Percentiles rank a stretch among this genome's conserved stretches.
These are phyloP conservation scores for Ogataea allantospora DNA, from an alignment of 805 yeast species.

Conservation along the genomic window DNA sequence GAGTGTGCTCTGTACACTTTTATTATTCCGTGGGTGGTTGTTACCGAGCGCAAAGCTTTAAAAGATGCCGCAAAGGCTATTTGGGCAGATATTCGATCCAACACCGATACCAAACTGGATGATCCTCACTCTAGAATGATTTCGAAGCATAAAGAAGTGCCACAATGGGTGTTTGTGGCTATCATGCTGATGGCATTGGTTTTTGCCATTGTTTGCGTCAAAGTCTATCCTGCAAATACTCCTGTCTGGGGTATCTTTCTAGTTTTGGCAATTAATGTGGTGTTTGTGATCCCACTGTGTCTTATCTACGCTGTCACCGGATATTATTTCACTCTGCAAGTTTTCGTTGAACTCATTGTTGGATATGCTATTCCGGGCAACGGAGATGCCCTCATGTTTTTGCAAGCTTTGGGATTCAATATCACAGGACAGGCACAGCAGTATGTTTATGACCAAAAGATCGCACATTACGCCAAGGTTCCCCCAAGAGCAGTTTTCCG, in stretches of 20 bases:
- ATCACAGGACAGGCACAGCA: conserved; percentile 53
- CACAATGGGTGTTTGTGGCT: conserved; percentile 65
- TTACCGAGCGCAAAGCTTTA: conserved; percentile 35
- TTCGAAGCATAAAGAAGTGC: conserved; percentile 62
- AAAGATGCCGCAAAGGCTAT: conserved; percentile 39
- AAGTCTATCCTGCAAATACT: conserved; percentile 48
- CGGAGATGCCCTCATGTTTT: conserved; percentile 60
- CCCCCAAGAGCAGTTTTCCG: conserved; percentile 61
- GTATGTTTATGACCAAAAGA: conserved; percentile 55
- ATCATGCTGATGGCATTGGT: conserved; percentile 46
- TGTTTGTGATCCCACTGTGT: conserved; percentile 60
- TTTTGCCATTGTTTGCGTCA: conserved; percentile 39
- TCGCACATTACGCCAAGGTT: conserved; percentile 63
- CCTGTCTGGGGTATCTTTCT: conserved; percentile 65
- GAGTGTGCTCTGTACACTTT: conserved; percentile 64
- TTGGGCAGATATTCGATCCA: conserved; percentile 20
- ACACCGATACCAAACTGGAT: conserved; percentile 27
- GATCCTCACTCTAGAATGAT: conserved; percentile 43
- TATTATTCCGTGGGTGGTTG: conserved; percentile 1
- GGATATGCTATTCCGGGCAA: conserved; percentile 65
- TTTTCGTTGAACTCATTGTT: conserved; percentile 59
- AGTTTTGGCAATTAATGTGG: conserved; percentile 51
- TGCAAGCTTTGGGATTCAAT: conserved; percentile 59
- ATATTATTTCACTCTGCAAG: conserved; percentile 56
- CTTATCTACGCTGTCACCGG: conserved; percentile 64